phyloP scores from a whole-genome alignment of 1,139 yeast genomes.

The Suhomyces choctaworum region DNA sequence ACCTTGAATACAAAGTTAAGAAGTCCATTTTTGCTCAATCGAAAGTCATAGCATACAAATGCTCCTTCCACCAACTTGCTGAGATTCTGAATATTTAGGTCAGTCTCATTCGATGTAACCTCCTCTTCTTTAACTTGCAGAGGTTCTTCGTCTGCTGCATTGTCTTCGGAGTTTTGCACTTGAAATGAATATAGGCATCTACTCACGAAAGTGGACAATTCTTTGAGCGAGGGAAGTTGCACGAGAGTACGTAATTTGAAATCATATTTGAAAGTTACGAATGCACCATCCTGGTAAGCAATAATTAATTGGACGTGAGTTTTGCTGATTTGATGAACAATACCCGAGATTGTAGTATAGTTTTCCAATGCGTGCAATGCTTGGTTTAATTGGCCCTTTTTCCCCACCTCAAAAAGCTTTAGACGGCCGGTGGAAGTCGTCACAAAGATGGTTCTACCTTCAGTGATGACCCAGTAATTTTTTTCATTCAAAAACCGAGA shows the following conservation, averaged over 20 bases:
- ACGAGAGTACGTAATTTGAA: constrained; percentile 1
- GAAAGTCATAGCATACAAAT: constrained; percentile 29
- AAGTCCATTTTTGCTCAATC: constrained; percentile 23
- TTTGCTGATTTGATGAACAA: neutral
- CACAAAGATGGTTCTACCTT: constrained; percentile 6
- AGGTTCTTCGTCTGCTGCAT: constrained; percentile 18
- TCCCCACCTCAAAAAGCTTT: constrained; percentile 4
- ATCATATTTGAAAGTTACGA: constrained; percentile 19
- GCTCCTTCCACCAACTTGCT: constrained; percentile 30
- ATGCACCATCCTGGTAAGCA: constrained; percentile 34
- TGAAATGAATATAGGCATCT: constrained; percentile 30
- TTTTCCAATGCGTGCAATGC: neutral
- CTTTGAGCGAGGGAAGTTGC: constrained; percentile 8
- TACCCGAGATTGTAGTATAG: constrained; percentile 1
- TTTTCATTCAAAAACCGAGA: constrained; percentile 9
- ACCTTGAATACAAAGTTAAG: constrained; percentile 29
- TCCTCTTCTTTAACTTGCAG: constrained; percentile 9
- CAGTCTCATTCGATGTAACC: constrained; percentile 12
- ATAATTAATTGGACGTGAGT: constrained; percentile 4
- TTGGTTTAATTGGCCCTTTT: neutral
- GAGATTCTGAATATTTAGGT: constrained; percentile 18
- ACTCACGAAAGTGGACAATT: constrained; percentile 21
- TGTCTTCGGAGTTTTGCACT: constrained; percentile 24
- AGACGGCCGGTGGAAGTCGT: constrained; percentile 13
- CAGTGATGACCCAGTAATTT: constrained; percentile 8